Evolutionary conservation across 352 stramenopile genomes (phyloP).

Genomic region (Phytophthora pluvialis): DNA sequence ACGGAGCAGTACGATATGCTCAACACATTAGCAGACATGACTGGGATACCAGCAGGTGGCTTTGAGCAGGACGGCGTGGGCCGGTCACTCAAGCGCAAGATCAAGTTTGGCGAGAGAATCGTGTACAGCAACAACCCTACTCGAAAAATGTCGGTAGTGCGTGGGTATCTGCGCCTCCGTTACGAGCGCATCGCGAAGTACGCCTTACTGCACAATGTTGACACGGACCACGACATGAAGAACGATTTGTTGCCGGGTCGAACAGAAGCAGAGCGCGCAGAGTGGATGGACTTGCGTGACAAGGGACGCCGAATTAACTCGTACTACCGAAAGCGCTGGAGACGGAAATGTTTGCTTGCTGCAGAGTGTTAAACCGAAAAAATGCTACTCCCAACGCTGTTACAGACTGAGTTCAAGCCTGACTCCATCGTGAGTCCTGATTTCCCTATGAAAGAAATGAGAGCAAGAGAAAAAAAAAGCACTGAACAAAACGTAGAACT

Average conservation of each 20-base stretch:
- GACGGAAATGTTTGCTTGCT: slow-evolving; percentile 43
- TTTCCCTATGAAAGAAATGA: no score
- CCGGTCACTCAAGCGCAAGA: slow-evolving; percentile 48
- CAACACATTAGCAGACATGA: slow-evolving; percentile 53
- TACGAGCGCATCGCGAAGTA: slow-evolving; percentile 48
- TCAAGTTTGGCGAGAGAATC: slow-evolving; percentile 38
- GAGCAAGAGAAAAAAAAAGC: no score
- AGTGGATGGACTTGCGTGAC: slow-evolving; percentile 22
- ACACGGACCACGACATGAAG: slow-evolving; percentile 46
- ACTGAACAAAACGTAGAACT: no score
- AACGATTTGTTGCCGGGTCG: slow-evolving; percentile 39
- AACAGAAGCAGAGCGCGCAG: slow-evolving; percentile 9
- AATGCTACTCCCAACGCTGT: no score
- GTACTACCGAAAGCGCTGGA: slow-evolving; percentile 64
- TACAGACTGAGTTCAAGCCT: no score
- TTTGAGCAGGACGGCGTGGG: slow-evolving; percentile 49
- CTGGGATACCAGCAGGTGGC: slow-evolving; percentile 36
- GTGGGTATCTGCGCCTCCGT: slow-evolving; percentile 44
- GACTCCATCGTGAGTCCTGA: no score
- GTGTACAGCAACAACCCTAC: slow-evolving; percentile 69
- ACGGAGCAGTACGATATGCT: slow-evolving; percentile 50
- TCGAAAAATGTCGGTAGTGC: slow-evolving; percentile 47
- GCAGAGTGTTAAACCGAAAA: slow-evolving; percentile 30
- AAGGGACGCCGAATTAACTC: slow-evolving; percentile 45
- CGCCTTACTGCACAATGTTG: slow-evolving; percentile 47